phyloP scores from a whole-genome alignment of 306 rosid genomes.

The Hippophae gyantsensis region DNA sequence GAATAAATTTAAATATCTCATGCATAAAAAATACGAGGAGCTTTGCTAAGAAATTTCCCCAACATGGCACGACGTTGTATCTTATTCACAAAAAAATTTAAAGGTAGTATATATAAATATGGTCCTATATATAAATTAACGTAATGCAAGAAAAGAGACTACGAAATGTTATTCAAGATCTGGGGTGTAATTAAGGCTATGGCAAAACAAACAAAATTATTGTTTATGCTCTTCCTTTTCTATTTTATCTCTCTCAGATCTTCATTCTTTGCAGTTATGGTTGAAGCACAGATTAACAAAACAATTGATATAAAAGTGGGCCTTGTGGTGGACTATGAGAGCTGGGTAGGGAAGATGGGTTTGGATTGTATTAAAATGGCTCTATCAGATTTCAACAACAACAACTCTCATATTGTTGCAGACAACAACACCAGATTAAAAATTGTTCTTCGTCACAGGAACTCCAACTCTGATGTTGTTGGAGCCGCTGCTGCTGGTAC shows the following conservation, averaged over 20 bases:
- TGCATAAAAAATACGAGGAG: too few species aligned
- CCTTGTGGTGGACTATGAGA: conserved; percentile 19
- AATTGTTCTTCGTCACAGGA: conserved; percentile 12
- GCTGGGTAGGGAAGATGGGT: conserved; percentile 22
- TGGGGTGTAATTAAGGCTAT: too few species aligned
- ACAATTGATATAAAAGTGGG: conserved; percentile 2
- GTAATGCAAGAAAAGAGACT: too few species aligned
- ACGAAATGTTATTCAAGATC: too few species aligned
- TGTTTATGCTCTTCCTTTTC: neutral
- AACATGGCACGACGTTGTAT: neutral
- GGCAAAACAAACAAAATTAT: too few species aligned
- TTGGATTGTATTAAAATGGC: conserved; percentile 28
- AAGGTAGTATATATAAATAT: too few species aligned
- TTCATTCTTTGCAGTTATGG: neutral
- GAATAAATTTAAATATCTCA: too few species aligned
- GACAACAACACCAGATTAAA: conserved; percentile 10
- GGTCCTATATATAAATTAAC: too few species aligned
- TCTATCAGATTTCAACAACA: conserved; percentile 18
- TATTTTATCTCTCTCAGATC: neutral
- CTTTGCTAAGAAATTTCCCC: too few species aligned
- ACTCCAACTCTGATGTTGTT: conserved; percentile 6
- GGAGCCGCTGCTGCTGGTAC: conserved; percentile 16
- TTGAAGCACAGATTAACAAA: neutral
- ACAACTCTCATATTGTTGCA: too few species aligned
- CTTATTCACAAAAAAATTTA: neutral